Conservation (phyloP, 2,329 filamentous ascomycete genomes). For the Hymenoscyphus linearis region DNA sequence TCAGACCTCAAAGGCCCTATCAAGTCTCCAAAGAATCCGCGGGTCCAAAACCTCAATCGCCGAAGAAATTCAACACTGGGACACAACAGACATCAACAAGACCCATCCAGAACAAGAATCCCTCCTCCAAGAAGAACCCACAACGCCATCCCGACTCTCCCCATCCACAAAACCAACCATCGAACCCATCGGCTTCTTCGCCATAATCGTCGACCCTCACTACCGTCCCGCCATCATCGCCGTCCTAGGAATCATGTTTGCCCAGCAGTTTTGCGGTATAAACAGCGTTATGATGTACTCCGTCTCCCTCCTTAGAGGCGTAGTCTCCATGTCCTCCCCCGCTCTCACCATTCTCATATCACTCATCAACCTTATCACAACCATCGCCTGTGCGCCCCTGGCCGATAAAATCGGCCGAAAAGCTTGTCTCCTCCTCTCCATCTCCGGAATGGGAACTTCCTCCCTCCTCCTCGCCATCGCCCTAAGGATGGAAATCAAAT, state of each 20-base stretch:
- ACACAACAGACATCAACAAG: slow-evolving; percentile 30
- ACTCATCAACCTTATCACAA: slow-evolving; percentile 78
- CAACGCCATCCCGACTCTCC: slow-evolving; percentile 20
- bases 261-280: slow-evolving; percentile 88
- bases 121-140: slow-evolving; percentile 21
- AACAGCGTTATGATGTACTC: slow-evolving; percentile 99
- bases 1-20: slow-evolving; percentile 55
- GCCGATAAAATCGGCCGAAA: slow-evolving; percentile 87
- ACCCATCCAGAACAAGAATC: slow-evolving; percentile 26
- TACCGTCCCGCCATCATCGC: slow-evolving; percentile 73
- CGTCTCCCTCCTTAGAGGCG: slow-evolving; percentile 75
- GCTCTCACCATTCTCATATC: slow-evolving; percentile 85
- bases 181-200: slow-evolving; percentile 51
- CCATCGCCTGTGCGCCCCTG: slow-evolving; percentile 73
- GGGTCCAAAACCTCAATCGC: slow-evolving; percentile 64
- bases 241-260: slow-evolving; percentile 84
- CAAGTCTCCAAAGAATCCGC: slow-evolving; percentile 68
- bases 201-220: slow-evolving; percentile 61
- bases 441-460: slow-evolving; percentile 75
- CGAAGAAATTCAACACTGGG: slow-evolving; percentile 64
- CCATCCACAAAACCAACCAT: slow-evolving; percentile 25
- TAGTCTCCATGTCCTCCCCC: slow-evolving; percentile 76
- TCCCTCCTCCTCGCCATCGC: slow-evolving; percentile 74
- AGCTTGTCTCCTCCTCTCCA: slow-evolving; percentile 74
- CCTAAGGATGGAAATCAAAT: slow-evolving; percentile 66